Evolutionary conservation across 2,329 filamentous ascomycete genomes (phyloP), one percentile per base, ranked within the genome.

Genomic region (Zymoseptoria passerinii): DNA sequence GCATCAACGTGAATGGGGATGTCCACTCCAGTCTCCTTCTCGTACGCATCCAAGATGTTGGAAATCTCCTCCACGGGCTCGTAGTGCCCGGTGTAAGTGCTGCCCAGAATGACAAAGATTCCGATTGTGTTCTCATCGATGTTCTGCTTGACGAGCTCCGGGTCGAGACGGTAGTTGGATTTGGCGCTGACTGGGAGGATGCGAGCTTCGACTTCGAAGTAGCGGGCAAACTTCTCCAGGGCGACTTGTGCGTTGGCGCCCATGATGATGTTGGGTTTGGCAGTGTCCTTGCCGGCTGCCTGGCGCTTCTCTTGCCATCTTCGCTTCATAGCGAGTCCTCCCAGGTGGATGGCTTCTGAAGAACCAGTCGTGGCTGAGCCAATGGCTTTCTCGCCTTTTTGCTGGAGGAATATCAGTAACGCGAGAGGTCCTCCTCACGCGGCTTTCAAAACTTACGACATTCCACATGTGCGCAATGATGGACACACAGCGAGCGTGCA

Each of bases 61-160:
- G 81, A 83, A 19, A 90, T 81, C 66, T 85, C 82, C 68, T 88
- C 82, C 0, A 89, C 85, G 0, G 86, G 85, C 71, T 89, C 86
- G 62, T 85, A 89, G 67, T 89, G 85, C 0, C 87, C 86, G 0
- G 87, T 90, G 64, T 89, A 90, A 0, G 87, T 90, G 54, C 80
- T 85, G 2, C 87, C 86, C 4, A 90, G 67, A 55, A 89, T 89
- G 0, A 87, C 83, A 66, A 88, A 89, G 0, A 90, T 76, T n/a
- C 87, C 87, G 64, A 90, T 89, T 0, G 87, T 90, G 64, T 89
- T 89, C 72, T 89, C 86, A 61, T 90, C 35, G 16, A 44, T 44
- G 16, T 44, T 44, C 65, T 88, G 70, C 66, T 80, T 82, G 0
- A 89, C 83, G 27, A 84, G 72, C 3, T 82, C 77, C 0, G 86